Base-by-base conservation (phyloP, 129 eudicot genomes). In the Tagetes erecta region DNA sequence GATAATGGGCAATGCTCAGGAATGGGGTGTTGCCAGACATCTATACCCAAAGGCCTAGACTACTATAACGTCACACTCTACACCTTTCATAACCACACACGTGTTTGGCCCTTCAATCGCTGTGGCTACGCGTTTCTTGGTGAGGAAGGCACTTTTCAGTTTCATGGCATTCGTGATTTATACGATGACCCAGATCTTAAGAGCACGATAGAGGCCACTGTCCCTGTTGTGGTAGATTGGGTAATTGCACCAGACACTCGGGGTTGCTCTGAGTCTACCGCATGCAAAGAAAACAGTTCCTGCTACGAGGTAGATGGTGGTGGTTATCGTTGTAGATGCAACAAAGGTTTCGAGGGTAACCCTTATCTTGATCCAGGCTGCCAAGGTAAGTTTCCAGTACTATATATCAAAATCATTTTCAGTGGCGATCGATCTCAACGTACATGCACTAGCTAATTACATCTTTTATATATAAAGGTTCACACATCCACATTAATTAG, bases 61-160 rank as follows among this genome's bases (percentile, higher is more conserved):
- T 10, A 20, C 6, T 77, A 51, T 35, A 8, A 6, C 12, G 30
- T 44, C 47, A 1, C 34, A 30, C 33, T 71, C 4, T 0, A 2
- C 27, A 3, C 70, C 44, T 36, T 66, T 0, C 10, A 39, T 1
- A 41, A 27, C 47, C 77, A 62, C 42, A 45, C 66, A 52, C 1
- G 6, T 37, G 64, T 72, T 47, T 66, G 39, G 39, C n/a, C 68
- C 4, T 76, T 76, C 63, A 71, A 76, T 49, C 53, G 11, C 0
- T 81, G 85, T 55, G 65, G 82, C 62, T 65, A 71, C 3, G 82
- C 82, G 9, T 82, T 82, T 77, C 78, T 82, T 12, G 82, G 82
- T 45, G 85, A 82, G 35, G 30, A 37, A 34, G 67, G 33, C 20
- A 76, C 69, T 31, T 82, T 62, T 68, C 8, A 2, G 12, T 82